Evolutionary conservation across 768 basidiomycete genomes (phyloP).

Genomic region (Coprinopsis strossmayeri): DNA sequence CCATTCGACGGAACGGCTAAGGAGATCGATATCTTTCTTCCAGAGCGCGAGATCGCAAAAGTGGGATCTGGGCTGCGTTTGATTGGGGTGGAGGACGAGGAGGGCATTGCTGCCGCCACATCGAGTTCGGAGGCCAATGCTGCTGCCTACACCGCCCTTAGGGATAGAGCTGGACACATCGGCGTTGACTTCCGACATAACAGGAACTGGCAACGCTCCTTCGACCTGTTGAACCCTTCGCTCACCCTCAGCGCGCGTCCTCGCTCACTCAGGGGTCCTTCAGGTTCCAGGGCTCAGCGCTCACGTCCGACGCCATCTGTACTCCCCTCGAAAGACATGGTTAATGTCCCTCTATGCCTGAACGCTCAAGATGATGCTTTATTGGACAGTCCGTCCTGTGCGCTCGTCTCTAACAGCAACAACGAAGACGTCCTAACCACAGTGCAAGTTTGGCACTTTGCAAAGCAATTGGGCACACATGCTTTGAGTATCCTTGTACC

Average conservation of each 20-base stretch:
- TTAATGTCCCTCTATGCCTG: conserved; percentile 19
- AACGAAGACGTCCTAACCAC: conserved; percentile 45
- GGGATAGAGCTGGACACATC: too few relatives aligned
- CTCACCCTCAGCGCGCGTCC: neutral
- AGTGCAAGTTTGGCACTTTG: conserved; percentile 75
- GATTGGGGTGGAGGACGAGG: conserved; percentile 74
- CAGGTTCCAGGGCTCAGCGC: too few relatives aligned
- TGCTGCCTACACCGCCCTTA: neutral
- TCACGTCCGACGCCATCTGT: too few relatives aligned
- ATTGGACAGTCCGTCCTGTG: neutral
- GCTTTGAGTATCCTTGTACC: conserved; percentile 51
- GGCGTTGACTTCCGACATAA: too few relatives aligned
- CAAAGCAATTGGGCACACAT: conserved; percentile 49
- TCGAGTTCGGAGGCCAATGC: neutral
- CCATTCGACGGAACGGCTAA: conserved; percentile 75
- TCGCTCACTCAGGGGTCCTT: neutral
- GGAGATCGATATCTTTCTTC: conserved; percentile 63
- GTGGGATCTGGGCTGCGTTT: conserved; percentile 74
- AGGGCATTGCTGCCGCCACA: conserved; percentile 8
- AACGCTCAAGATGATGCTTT: conserved; percentile 15
- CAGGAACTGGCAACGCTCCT: conserved; percentile 51
- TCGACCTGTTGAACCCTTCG: conserved; percentile 44
- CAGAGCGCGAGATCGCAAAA: conserved; percentile 79
- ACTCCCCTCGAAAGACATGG: neutral
- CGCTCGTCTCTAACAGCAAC: neutral